These are phyloP conservation scores for Tricholomella constricta DNA, from an alignment of 768 basidiomycete genomes.

Conservation along the genomic window DNA sequence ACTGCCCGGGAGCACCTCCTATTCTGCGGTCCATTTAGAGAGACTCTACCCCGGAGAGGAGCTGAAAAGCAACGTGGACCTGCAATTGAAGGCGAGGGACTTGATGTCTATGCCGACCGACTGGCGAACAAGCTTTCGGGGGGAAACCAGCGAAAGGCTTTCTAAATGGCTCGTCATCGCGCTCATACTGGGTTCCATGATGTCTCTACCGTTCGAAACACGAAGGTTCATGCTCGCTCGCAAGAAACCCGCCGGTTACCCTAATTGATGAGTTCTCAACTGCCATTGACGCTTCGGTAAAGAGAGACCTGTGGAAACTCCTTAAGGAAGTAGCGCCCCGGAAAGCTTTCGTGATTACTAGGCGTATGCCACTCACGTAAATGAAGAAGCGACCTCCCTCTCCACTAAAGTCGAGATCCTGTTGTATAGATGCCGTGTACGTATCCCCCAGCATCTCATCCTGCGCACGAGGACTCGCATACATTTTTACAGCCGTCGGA, in stretches of 20 bases:
- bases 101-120: conserved; percentile 62
- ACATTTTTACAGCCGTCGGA: conserved; percentile 52
- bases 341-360: conserved; percentile 72
- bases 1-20: conserved; percentile 74
- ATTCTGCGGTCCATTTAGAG: conserved; percentile 74
- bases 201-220: no score
- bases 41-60: conserved; percentile 52
- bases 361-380: no score
- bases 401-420: conserved; percentile 79
- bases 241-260: conserved; percentile 73
- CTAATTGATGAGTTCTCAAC: conserved; percentile 84
- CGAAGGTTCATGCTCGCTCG: no score
- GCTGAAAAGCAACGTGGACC: conserved; percentile 51
- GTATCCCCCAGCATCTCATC: conserved; percentile 15
- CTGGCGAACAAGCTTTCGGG: conserved; percentile 74
- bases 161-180: conserved; percentile 77
- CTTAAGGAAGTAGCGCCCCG: conserved; percentile 61
- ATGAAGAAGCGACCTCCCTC: conserved; percentile 78
- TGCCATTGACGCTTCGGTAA: conserved; percentile 79
- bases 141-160: conserved; percentile 76
- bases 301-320: conserved; percentile 79
- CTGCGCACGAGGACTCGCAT: background rate
- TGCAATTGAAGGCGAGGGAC: conserved; percentile 58
- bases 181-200: no score
- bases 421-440: conserved; percentile 66